These are phyloP conservation scores for Cydonia oblonga DNA, from an alignment of 331 rosid species.

Conservation along the genomic window DNA sequence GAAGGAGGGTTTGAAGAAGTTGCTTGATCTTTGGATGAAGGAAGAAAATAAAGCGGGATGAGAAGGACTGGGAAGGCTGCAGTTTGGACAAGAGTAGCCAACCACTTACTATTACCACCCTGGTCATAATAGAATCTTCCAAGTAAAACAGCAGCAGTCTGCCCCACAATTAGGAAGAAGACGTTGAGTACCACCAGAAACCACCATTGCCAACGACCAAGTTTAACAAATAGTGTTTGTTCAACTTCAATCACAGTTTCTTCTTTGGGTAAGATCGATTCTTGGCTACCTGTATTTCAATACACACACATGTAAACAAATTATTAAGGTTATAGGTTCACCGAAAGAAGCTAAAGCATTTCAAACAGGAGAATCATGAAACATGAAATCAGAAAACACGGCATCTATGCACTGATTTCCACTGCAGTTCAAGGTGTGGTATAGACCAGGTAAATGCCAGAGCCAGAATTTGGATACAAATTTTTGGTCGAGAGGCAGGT, in stretches of 20 bases:
- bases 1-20: slow-evolving; percentile 17
- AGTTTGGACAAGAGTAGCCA: slow-evolving; percentile 63
- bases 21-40: slow-evolving; percentile 16
- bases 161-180: slow-evolving; percentile 47
- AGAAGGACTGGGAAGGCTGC: slow-evolving; percentile 51
- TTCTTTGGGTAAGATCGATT: slow-evolving; percentile 11
- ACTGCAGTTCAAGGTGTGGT: background rate
- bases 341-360: background rate
- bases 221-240: slow-evolving; percentile 12
- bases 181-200: slow-evolving; percentile 40
- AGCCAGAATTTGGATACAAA: background rate
- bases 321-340: too few relatives aligned
- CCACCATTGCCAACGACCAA: slow-evolving; percentile 54
- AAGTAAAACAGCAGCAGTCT: slow-evolving; percentile 51
- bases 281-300: slow-evolving; percentile 23
- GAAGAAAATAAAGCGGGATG: slow-evolving; percentile 33
- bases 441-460: background rate
- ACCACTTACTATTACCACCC: slow-evolving; percentile 62
- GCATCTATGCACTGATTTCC: background rate
- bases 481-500: background rate
- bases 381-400: background rate
- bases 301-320: background rate
- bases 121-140: slow-evolving; percentile 58
- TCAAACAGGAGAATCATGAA: background rate
- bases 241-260: slow-evolving; percentile 1